These are phyloP conservation scores for Xanthoparmelia taractica DNA, from an alignment of 495 filamentous ascomycete genomes.

Conservation along the genomic window DNA sequence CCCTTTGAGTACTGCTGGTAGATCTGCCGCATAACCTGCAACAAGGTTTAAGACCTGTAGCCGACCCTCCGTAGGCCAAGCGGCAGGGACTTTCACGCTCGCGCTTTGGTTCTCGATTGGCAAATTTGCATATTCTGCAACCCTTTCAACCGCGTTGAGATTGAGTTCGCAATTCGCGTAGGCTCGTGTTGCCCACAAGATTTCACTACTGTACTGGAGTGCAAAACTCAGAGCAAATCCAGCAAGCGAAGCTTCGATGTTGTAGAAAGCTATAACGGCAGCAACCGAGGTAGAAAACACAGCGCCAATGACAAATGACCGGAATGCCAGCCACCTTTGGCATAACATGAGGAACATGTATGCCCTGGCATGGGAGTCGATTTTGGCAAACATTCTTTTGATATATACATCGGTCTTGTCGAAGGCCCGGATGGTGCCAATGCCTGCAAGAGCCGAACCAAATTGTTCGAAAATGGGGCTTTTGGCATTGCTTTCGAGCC, in stretches of 20 bases:
- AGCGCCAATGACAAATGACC: constrained; percentile 58
- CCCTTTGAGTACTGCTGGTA: constrained; percentile 68
- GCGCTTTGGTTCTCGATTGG: constrained; percentile 57
- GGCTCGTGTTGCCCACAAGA: constrained; percentile 41
- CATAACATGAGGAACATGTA: constrained; percentile 61
- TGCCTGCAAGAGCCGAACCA: constrained; percentile 52
- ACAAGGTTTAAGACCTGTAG: constrained; percentile 67
- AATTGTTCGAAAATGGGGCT: constrained; percentile 68
- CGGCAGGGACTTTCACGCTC: constrained; percentile 56
- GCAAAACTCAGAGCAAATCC: constrained; percentile 64
- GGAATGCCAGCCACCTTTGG: constrained; percentile 60
- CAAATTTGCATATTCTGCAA: constrained; percentile 71
- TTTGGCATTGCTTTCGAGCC: constrained; percentile 59
- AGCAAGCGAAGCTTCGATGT: constrained; percentile 66
- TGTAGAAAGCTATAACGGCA: constrained; percentile 51
- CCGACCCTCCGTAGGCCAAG: constrained; percentile 71
- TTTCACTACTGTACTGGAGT: constrained; percentile 44
- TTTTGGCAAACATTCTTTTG: constrained; percentile 49
- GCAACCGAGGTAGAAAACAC: constrained; percentile 61
- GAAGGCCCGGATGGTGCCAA: constrained; percentile 63
- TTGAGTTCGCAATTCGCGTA: constrained; percentile 58
- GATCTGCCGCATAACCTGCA: constrained; percentile 67
- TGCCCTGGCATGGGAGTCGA: constrained; percentile 51
- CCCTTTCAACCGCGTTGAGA: constrained; percentile 79
- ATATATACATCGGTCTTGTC: constrained; percentile 53